Evolutionary conservation across 768 basidiomycete species (phyloP).

Genomic region (Boletus pseudopeckii): DNA sequence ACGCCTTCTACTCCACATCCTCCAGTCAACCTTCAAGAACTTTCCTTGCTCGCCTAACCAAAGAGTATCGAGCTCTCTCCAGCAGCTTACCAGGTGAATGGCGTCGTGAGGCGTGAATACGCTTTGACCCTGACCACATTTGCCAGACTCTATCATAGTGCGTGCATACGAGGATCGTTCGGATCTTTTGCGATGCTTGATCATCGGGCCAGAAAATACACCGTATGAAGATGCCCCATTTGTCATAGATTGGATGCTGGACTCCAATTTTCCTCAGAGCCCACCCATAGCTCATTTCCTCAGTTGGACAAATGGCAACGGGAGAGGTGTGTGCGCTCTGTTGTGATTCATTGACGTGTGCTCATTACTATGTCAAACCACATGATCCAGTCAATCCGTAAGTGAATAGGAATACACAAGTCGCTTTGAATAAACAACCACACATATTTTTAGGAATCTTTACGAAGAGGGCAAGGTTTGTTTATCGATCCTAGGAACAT

Average conservation of each 20-base stretch:
- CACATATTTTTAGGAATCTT: conserved; percentile 55
- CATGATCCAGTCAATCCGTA: conserved; percentile 63
- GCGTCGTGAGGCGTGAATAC: not conserved
- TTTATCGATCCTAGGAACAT: conserved; percentile 86
- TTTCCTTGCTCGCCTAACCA: conserved; percentile 73
- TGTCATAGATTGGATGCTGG: conserved; percentile 91
- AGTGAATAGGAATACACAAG: conserved; percentile 27
- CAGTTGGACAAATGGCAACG: conserved; percentile 94
- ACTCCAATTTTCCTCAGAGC: conserved; percentile 75
- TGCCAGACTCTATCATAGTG: conserved; percentile 78
- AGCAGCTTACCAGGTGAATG: conserved; percentile 77
- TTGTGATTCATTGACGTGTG: not conserved
- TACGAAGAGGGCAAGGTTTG: conserved; percentile 97
- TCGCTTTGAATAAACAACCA: not conserved
- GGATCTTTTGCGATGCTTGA: conserved; percentile 83
- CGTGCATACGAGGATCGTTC: conserved; percentile 87
- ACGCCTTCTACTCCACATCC: conserved; percentile 67
- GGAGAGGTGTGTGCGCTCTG: conserved; percentile 42
- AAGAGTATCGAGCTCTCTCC: conserved; percentile 78
- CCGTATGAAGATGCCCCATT: conserved; percentile 96
- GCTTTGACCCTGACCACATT: conserved; percentile 5
- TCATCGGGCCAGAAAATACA: conserved; percentile 90
- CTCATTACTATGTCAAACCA: not conserved
- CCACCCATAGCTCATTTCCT: conserved; percentile 88
- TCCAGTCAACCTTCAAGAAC: conserved; percentile 64